A percentile compares a stretch with the other conserved stretches of the same genome.
These are phyloP conservation scores for Lipomyces starkeyi DNA, from an alignment of 805 yeast species.

Conservation along the genomic window DNA sequence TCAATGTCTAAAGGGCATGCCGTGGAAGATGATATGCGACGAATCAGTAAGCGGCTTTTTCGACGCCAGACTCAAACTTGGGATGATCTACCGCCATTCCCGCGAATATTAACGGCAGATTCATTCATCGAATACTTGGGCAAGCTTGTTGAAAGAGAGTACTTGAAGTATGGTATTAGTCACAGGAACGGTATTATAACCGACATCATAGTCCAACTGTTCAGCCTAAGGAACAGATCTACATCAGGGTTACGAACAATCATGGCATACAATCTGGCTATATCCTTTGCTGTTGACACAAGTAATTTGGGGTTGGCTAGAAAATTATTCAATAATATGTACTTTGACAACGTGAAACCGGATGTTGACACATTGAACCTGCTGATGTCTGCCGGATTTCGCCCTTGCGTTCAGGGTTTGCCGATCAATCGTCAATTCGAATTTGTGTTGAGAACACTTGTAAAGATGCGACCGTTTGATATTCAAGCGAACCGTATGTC, in stretches of 20 bases:
- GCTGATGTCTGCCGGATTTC: conserved; percentile 16
- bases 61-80: conserved; percentile 1
- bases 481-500: conserved; percentile 21
- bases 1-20: neutral
- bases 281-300: conserved; percentile 6
- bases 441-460: neutral
- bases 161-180: conserved; percentile 9
- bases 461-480: conserved; percentile 9
- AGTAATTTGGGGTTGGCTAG: conserved; percentile 9
- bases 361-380: conserved; percentile 25
- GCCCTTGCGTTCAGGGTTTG: neutral
- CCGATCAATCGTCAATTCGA: neutral
- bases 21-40: neutral
- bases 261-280: conserved; percentile 24
- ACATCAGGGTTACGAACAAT: neutral
- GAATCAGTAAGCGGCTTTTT: neutral
- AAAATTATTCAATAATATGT: conserved; percentile 6
- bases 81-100: conserved; percentile 9
- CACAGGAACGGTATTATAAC: conserved; percentile 12
- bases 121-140: conserved; percentile 16
- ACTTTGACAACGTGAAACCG: conserved; percentile 6
- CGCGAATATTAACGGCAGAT: conserved; percentile 9
- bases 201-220: conserved; percentile 5
- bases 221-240: neutral
- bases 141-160: conserved; percentile 10